phyloP scores from a whole-genome alignment of 108 stramenopile genomes.

The Cyclostephanos tholiformis region DNA sequence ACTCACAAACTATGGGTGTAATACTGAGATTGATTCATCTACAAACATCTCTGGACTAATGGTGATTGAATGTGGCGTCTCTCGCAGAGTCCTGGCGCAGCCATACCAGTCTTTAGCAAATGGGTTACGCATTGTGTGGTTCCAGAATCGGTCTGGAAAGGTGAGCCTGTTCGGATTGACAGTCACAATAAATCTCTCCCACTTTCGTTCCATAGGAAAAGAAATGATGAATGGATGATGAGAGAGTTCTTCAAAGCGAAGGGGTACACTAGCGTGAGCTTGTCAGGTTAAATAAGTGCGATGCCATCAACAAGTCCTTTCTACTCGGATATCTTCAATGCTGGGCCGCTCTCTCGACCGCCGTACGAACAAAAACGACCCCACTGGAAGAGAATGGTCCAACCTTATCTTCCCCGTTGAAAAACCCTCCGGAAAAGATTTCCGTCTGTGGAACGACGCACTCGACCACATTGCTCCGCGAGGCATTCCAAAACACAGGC shows the following conservation, averaged over 20 bases:
- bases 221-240: background rate
- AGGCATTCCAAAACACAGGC: background rate
- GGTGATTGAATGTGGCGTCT: background rate
- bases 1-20: too few species aligned
- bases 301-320: too few species aligned
- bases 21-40: too few species aligned
- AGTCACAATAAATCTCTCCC: background rate
- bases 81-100: background rate
- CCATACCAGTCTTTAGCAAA: too few species aligned
- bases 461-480: background rate
- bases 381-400: background rate
- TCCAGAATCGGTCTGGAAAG: background rate
- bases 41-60: background rate
- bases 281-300: too few species aligned
- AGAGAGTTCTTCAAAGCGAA: background rate
- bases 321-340: background rate
- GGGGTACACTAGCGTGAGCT: too few species aligned
- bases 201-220: background rate
- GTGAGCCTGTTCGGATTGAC: background rate
- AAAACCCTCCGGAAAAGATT: background rate
- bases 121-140: too few species aligned
- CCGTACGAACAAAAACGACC: background rate
- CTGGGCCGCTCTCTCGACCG: background rate
- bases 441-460: background rate
- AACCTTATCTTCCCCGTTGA: background rate